phyloP scores from a whole-genome alignment of 768 basidiomycete genomes.

The Pleurotus eryngii region DNA sequence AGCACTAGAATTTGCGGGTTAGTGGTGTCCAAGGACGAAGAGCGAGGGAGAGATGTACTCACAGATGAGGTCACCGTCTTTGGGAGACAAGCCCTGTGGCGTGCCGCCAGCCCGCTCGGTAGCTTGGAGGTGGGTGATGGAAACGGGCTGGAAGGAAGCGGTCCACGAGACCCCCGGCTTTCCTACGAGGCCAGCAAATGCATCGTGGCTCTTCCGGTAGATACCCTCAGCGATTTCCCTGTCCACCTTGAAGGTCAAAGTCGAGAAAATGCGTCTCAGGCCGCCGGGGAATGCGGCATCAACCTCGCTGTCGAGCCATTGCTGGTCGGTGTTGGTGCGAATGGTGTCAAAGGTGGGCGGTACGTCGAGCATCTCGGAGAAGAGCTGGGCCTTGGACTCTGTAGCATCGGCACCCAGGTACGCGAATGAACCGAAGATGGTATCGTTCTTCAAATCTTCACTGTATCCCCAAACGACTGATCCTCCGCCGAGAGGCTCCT shows the following conservation, averaged over 20 bases:
- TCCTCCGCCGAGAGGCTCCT: slow-evolving; percentile 2
- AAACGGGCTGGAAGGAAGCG: slow-evolving; percentile 5
- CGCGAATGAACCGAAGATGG: slow-evolving; percentile 1
- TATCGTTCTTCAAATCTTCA: neutral
- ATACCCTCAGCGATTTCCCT: slow-evolving; percentile 1
- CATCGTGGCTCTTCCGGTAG: slow-evolving; percentile 1
- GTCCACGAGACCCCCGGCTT: neutral
- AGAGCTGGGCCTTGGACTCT: neutral
- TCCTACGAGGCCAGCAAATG: neutral
- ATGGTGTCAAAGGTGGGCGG: neutral
- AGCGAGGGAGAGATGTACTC: neutral
- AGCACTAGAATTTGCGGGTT: neutral
- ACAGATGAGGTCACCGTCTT: slow-evolving; percentile 11
- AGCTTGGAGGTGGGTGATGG: slow-evolving; percentile 1
- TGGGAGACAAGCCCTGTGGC: slow-evolving; percentile 1
- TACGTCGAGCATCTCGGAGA: neutral
- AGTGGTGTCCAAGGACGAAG: neutral
- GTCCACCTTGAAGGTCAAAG: slow-evolving; percentile 4
- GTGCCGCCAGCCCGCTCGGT: slow-evolving; percentile 7
- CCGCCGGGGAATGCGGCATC: neutral
- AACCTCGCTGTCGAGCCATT: neutral
- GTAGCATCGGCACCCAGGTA: neutral
- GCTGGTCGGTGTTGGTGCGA: slow-evolving; percentile 4
- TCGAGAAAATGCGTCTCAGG: slow-evolving; percentile 5
- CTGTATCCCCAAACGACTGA: slow-evolving; percentile 6